Conservation (phyloP, 306 rosid genomes). For the Crotalaria pallida region DNA sequence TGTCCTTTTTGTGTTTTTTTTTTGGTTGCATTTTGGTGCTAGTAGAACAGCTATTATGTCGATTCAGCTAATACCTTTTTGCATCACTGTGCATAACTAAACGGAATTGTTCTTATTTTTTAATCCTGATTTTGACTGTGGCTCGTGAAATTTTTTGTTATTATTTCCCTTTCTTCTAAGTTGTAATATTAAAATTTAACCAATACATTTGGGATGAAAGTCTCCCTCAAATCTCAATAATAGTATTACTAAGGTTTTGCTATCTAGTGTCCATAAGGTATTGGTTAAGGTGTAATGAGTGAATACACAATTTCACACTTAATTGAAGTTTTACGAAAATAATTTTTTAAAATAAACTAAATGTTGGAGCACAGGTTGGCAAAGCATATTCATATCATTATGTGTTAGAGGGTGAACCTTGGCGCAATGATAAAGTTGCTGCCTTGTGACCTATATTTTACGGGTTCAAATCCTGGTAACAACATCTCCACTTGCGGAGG, state of each 20-base stretch:
- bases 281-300: not conserved
- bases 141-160: not conserved
- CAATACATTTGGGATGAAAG: not conserved
- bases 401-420: no score
- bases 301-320: not conserved
- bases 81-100: not conserved
- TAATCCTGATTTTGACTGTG: not conserved
- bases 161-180: not conserved
- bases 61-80: not conserved
- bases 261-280: not conserved
- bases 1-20: not conserved
- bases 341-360: not conserved
- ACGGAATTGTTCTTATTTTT: not conserved
- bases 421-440: no score
- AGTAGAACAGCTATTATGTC: not conserved
- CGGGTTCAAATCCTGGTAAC: no score
- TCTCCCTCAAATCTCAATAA: not conserved
- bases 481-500: no score
- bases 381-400: not conserved
- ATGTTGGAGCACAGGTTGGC: not conserved
- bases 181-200: not conserved
- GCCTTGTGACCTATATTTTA: no score
- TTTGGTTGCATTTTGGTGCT: slow-evolving; percentile 2
- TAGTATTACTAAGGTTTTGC: not conserved
- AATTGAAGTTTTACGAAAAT: not conserved